phyloP scores from a whole-genome alignment of 225 moss, liverwort and hornwort species.

The Polytrichum commune region DNA sequence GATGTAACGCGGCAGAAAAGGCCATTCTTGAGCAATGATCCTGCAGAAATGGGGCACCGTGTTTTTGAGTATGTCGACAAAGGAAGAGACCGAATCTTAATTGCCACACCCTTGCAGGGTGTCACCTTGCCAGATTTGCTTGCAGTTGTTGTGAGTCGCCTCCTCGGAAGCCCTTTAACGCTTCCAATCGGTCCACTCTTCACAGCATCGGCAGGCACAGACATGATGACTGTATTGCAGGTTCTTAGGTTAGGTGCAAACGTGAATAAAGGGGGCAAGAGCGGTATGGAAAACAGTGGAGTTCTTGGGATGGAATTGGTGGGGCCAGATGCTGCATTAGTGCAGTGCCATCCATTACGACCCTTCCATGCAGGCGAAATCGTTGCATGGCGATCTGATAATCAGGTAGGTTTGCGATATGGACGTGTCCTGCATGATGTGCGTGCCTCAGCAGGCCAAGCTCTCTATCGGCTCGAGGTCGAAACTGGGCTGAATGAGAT shows the following conservation, averaged over 20 bases:
- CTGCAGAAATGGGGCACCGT: slow-evolving; percentile 53
- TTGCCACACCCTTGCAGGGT: slow-evolving; percentile 69
- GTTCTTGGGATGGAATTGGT: slow-evolving; percentile 66
- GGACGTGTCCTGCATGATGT: slow-evolving; percentile 78
- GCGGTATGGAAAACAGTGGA: slow-evolving; percentile 55
- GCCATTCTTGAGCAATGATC: slow-evolving; percentile 13
- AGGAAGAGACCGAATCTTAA: slow-evolving; percentile 43
- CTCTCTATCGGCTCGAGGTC: slow-evolving; percentile 79
- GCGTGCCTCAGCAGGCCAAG: slow-evolving; percentile 81
- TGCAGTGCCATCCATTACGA: slow-evolving; percentile 80
- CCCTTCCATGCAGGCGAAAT: slow-evolving; percentile 87
- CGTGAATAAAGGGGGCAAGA: slow-evolving; percentile 19
- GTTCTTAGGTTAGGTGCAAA: slow-evolving; percentile 58
- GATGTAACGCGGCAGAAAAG: slow-evolving; percentile 55
- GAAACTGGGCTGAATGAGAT: slow-evolving; percentile 72
- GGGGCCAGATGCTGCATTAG: slow-evolving; percentile 63
- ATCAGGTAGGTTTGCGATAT: slow-evolving; percentile 60
- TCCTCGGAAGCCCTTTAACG: slow-evolving; percentile 71
- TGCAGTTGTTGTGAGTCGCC: slow-evolving; percentile 68
- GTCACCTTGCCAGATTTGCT: slow-evolving; percentile 65
- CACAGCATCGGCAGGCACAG: slow-evolving; percentile 52
- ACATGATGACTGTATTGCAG: slow-evolving; percentile 42
- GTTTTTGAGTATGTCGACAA: slow-evolving; percentile 76
- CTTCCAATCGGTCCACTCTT: slow-evolving; percentile 65
- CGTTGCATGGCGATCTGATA: slow-evolving; percentile 79